These are phyloP conservation scores for Fusarium marasasianum DNA, from an alignment of 2,329 filamentous ascomycete genomes.

Conservation along the genomic window DNA sequence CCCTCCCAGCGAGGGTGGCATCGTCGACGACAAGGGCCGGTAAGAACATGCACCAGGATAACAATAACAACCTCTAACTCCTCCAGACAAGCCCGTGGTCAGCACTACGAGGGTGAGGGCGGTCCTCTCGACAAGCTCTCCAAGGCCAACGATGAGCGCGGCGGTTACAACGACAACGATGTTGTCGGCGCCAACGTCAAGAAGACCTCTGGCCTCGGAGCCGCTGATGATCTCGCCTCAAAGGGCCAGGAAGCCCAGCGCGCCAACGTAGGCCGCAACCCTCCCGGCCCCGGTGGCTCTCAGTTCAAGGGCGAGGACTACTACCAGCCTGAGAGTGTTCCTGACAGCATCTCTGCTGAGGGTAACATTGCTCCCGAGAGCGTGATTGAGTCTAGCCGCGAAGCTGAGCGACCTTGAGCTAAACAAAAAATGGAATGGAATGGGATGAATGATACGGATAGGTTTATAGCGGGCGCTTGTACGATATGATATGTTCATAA, in stretches of 20 bases:
- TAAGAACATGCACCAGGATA: conserved; percentile 36
- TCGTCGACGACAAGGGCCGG: conserved; percentile 56
- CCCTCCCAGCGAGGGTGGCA: conserved; percentile 56
- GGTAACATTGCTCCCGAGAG: conserved; percentile 54
- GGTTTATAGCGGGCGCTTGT: conserved; percentile 13
- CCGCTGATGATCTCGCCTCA: conserved; percentile 44
- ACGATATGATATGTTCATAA: conserved; percentile 22
- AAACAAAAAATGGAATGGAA: not conserved
- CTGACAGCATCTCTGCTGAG: conserved; percentile 55
- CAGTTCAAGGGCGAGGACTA: conserved; percentile 54
- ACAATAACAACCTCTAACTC: conserved; percentile 15
- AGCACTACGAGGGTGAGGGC: conserved; percentile 55
- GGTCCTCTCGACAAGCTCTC: conserved; percentile 54
- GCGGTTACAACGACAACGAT: conserved; percentile 52
- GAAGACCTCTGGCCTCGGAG: conserved; percentile 37
- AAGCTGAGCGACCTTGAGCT: conserved; percentile 26
- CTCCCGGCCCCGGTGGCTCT: conserved; percentile 49
- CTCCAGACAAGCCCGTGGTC: conserved; percentile 54
- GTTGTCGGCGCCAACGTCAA: conserved; percentile 42
- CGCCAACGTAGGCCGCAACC: conserved; percentile 51
- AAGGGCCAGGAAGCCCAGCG: conserved; percentile 51
- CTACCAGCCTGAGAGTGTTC: conserved; percentile 53
- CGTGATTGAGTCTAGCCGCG: conserved; percentile 49
- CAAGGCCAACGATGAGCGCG: conserved; percentile 38
- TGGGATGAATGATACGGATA: not conserved